A percentile compares a stretch with the other conserved stretches of the same genome.
Evolutionary conservation across 169 alveolate species (phyloP).

Genomic region (Cystoisospora suis): DNA sequence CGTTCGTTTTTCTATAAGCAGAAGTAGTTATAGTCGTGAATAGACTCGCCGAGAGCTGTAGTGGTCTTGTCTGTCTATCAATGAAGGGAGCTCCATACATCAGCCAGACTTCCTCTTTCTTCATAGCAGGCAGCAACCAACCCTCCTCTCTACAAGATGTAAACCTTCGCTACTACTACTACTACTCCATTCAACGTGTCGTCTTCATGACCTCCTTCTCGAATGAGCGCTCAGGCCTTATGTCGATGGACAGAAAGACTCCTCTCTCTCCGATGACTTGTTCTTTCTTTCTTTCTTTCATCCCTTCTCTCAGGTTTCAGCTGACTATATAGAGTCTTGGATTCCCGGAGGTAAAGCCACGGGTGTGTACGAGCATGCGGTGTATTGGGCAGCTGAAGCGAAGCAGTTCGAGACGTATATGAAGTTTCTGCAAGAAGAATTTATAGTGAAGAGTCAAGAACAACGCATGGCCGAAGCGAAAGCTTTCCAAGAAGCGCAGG

Average conservation of each 20-base stretch:
- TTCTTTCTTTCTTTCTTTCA: background rate
- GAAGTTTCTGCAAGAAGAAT: conserved; percentile 60
- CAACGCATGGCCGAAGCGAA: conserved; percentile 36
- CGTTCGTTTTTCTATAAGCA: too few species aligned
- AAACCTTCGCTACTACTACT: too few species aligned
- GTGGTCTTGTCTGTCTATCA: too few species aligned
- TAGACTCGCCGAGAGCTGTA: too few species aligned
- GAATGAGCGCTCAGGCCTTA: too few species aligned
- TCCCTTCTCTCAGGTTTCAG: conserved; percentile 23
- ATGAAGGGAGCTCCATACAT: too few species aligned
- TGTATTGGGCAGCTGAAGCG: conserved; percentile 54
- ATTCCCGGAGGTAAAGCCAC: conserved; percentile 53
- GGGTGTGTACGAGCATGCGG: conserved; percentile 37
- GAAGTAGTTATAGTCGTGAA: too few species aligned
- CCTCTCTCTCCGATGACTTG: background rate
- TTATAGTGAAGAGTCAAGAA: conserved; percentile 25
- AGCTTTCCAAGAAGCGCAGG: conserved; percentile 28
- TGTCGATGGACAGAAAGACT: background rate
- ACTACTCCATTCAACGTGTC: too few species aligned
- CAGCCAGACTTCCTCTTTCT: too few species aligned
- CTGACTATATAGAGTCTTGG: conserved; percentile 44
- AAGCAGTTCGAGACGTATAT: conserved; percentile 57
- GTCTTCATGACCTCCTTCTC: too few species aligned
- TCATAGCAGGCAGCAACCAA: too few species aligned
- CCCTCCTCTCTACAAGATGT: too few species aligned